Evolutionary conservation across 228 moss, liverwort and hornwort species (phyloP).

Genomic region (Sphagnum fallax): DNA sequence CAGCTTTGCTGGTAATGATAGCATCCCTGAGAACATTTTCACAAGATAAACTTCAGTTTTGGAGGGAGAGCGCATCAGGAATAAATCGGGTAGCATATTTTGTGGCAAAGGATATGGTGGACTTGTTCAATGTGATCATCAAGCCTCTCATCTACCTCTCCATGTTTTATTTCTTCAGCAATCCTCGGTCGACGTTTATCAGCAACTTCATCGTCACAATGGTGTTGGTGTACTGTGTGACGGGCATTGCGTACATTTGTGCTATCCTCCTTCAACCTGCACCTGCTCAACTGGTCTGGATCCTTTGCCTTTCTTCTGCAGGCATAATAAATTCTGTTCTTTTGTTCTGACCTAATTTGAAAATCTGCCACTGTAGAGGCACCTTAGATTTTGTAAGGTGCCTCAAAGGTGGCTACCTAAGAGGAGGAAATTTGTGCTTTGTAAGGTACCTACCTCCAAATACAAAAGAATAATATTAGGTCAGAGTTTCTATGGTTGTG

Average conservation of each 20-base stretch:
- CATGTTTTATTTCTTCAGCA: constrained; percentile 92
- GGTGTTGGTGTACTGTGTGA: constrained; percentile 82
- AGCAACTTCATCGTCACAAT: constrained; percentile 68
- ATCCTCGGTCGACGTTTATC: constrained; percentile 66
- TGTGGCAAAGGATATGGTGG: constrained; percentile 77
- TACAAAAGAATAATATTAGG: not conserved
- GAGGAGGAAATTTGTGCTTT: not conserved
- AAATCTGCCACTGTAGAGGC: not conserved
- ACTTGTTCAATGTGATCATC: constrained; percentile 68
- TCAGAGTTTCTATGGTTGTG: no score
- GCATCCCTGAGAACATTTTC: constrained; percentile 81
- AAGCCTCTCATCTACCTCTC: constrained; percentile 81
- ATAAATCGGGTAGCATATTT: constrained; percentile 78
- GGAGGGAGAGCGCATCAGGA: constrained; percentile 97
- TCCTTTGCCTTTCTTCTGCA: not conserved
- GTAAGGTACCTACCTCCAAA: not conserved
- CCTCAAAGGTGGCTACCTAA: not conserved
- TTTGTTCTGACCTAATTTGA: no score
- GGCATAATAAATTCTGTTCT: no score
- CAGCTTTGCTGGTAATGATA: constrained; percentile 92
- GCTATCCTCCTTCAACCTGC: constrained; percentile 81
- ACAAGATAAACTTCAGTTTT: constrained; percentile 75
- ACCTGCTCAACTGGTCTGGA: constrained; percentile 73
- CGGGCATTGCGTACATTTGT: constrained; percentile 70
- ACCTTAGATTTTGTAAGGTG: not conserved